A percentile compares a stretch with the other conserved stretches of the same genome.
These are phyloP conservation scores for Guillardia theta DNA, from an alignment of 78 protist species.

Conservation along the genomic window DNA sequence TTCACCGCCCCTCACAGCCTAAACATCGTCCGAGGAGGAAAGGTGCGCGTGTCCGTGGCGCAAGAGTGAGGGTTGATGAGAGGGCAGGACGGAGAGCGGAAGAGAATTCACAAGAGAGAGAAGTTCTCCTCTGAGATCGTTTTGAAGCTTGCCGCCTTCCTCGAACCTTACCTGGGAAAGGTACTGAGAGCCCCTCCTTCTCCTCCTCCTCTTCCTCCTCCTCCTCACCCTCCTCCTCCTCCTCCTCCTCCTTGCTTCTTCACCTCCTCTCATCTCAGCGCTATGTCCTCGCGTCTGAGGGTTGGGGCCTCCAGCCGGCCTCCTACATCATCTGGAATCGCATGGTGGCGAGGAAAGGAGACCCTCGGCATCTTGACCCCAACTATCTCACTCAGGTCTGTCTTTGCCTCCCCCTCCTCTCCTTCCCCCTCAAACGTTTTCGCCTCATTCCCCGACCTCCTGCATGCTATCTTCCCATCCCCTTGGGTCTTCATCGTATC, in stretches of 20 bases:
- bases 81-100: not conserved
- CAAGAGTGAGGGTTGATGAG: not conserved
- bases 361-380: slow-evolving; percentile 19
- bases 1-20: not conserved
- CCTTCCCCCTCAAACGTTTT: not conserved
- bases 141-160: slow-evolving; percentile 5
- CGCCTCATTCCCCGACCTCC: not conserved
- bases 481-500: not conserved
- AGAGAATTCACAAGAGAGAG: slow-evolving; percentile 19
- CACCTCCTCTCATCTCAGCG: too few species aligned
- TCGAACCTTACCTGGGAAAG: not conserved
- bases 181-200: too few species aligned
- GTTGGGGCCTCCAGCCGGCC: slow-evolving; percentile 31
- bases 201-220: too few species aligned
- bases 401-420: not conserved
- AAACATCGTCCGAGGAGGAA: not conserved
- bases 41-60: not conserved
- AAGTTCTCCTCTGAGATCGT: not conserved
- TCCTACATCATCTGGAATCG: slow-evolving; percentile 1
- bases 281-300: too few species aligned
- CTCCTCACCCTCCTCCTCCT: too few species aligned
- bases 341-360: not conserved
- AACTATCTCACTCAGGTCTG: slow-evolving; percentile 31
- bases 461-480: not conserved
- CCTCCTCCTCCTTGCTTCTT: too few species aligned